phyloP scores from a whole-genome alignment of 345 rosid species.

The Balakata baccata region DNA sequence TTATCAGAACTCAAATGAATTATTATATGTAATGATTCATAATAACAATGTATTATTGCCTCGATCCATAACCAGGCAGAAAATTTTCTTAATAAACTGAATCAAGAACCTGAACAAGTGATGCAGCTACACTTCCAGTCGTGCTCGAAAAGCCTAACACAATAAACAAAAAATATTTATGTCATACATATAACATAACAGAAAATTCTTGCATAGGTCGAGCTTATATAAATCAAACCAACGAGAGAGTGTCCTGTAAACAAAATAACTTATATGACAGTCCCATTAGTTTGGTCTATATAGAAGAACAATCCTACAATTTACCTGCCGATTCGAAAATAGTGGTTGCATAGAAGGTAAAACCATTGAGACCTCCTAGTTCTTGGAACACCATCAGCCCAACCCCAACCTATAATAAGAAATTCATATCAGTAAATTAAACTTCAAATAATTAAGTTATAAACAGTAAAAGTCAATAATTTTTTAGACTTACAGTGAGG shows the following conservation, averaged over 20 bases:
- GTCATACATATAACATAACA: neutral
- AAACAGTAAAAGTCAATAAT: neutral
- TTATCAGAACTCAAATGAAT: neutral
- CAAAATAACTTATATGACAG: too few species aligned
- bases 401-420: constrained; percentile 35
- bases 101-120: constrained; percentile 35
- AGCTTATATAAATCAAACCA: too few species aligned
- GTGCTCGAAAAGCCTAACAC: constrained; percentile 35
- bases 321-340: constrained; percentile 40
- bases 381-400: constrained; percentile 42
- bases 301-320: neutral
- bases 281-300: too few species aligned
- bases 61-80: too few species aligned
- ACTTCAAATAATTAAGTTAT: neutral
- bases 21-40: too few species aligned
- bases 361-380: constrained; percentile 43
- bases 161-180: neutral
- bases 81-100: neutral
- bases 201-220: neutral
- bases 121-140: constrained; percentile 30
- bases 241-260: too few species aligned
- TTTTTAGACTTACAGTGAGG: neutral
- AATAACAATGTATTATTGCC: too few species aligned
- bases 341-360: constrained; percentile 34
- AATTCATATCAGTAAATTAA: neutral